These are phyloP conservation scores for Heritiera fomes DNA, from an alignment of 345 rosid genomes.

Conservation along the genomic window DNA sequence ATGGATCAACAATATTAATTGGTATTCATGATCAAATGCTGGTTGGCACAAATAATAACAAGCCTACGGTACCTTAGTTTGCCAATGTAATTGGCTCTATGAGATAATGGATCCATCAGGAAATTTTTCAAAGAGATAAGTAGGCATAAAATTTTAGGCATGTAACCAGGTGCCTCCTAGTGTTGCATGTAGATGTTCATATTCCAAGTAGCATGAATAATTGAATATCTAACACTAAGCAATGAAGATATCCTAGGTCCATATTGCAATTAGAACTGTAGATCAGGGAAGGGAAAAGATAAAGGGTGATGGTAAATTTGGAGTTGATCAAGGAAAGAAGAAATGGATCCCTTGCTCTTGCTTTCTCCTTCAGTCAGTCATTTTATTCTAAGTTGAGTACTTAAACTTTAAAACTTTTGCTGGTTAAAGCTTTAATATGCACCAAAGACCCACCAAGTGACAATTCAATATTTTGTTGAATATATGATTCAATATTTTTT, in stretches of 20 bases:
- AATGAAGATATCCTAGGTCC: neutral
- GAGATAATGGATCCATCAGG: neutral
- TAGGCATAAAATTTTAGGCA: conserved; percentile 7
- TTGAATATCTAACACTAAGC: neutral
- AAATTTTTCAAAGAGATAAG: neutral
- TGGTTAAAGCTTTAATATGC: neutral
- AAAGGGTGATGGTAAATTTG: too few relatives aligned
- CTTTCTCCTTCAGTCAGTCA: neutral
- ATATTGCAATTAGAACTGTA: neutral
- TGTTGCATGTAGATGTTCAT: neutral
- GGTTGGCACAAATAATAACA: neutral
- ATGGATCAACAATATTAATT: neutral
- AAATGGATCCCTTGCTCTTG: neutral
- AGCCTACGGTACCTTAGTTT: neutral
- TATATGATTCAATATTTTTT: neutral
- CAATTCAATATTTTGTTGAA: neutral
- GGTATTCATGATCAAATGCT: neutral
- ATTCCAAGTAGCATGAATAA: neutral
- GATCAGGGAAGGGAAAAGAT: neutral
- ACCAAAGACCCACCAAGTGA: neutral
- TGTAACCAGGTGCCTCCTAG: conserved; percentile 1
- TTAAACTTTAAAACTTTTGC: neutral
- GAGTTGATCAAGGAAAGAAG: too few relatives aligned
- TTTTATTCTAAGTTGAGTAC: neutral
- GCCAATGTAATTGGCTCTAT: neutral